phyloP scores from a whole-genome alignment of 1,284 basidiomycete genomes.

The Sporisorium scitamineum region DNA sequence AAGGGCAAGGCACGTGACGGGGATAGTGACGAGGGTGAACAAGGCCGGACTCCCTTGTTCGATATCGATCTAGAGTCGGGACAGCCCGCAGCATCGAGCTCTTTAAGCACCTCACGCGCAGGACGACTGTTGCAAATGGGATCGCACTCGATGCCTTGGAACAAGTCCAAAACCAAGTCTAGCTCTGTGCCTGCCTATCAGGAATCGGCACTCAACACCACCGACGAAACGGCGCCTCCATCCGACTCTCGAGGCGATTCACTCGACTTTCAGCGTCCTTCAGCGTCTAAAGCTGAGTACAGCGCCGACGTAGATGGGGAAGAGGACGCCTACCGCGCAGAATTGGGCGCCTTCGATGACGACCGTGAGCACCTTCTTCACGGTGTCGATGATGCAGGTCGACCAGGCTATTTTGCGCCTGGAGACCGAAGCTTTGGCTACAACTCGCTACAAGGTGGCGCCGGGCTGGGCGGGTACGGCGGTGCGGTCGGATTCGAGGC shows the following conservation, averaged over 20 bases:
- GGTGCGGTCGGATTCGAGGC: slow-evolving; percentile 39
- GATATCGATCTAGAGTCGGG: slow-evolving; percentile 40
- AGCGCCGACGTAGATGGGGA: slow-evolving; percentile 7
- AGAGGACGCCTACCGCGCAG: slow-evolving; percentile 23
- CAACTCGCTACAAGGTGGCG: slow-evolving; percentile 11
- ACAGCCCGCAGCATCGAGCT: slow-evolving; percentile 5
- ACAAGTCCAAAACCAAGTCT: slow-evolving; percentile 6
- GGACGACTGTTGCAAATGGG: slow-evolving; percentile 25
- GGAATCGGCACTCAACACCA: not conserved
- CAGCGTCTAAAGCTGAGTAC: slow-evolving; percentile 5
- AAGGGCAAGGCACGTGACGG: slow-evolving; percentile 22
- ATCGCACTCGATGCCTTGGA: slow-evolving; percentile 26
- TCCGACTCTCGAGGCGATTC: slow-evolving; percentile 12
- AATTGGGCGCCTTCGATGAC: slow-evolving; percentile 25
- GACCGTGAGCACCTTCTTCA: slow-evolving; percentile 35
- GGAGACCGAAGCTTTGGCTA: slow-evolving; percentile 38
- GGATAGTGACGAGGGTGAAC: not conserved
- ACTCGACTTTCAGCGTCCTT: slow-evolving; percentile 19
- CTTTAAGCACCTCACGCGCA: slow-evolving; percentile 7
- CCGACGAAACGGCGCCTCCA: not conserved
- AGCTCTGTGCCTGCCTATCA: not conserved
- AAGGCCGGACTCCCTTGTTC: slow-evolving; percentile 19
- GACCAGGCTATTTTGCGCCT: slow-evolving; percentile 28
- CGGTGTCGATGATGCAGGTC: slow-evolving; percentile 8
- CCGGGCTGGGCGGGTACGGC: slow-evolving; percentile 12